phyloP scores from a whole-genome alignment of 2,329 filamentous ascomycete species.

The Rhinocladiella similis region DNA sequence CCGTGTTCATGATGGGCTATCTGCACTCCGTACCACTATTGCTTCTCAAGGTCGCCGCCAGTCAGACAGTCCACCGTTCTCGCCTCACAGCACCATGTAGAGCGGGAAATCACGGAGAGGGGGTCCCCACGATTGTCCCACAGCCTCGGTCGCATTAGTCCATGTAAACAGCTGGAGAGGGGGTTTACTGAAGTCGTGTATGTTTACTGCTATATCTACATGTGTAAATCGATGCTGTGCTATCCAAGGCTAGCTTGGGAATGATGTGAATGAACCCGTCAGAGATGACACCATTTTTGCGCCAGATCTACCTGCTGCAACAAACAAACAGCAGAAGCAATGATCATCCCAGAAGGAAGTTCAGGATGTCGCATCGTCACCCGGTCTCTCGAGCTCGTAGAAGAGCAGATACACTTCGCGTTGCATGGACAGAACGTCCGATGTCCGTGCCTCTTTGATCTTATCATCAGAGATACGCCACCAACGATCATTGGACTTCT shows the following conservation, averaged over 20 bases:
- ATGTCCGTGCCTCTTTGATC: slow-evolving; percentile 89
- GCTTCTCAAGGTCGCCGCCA: too few species aligned
- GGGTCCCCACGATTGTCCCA: neutral
- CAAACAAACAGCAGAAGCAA: neutral
- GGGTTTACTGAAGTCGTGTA: neutral
- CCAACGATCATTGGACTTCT: slow-evolving; percentile 73
- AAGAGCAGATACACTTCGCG: slow-evolving; percentile 95
- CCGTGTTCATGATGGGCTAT: too few species aligned
- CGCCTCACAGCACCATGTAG: too few species aligned
- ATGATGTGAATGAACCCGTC: neutral
- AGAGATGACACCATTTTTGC: neutral
- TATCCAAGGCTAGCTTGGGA: neutral
- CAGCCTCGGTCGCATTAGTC: slow-evolving; percentile 1
- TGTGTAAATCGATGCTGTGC: neutral
- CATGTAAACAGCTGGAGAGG: neutral
- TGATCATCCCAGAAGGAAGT: neutral
- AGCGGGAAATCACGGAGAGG: slow-evolving; percentile 3
- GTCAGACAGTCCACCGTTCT: too few species aligned
- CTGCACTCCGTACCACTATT: too few species aligned
- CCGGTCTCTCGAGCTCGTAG: slow-evolving; percentile 74
- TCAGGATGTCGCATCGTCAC: slow-evolving; percentile 25
- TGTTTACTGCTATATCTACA: neutral
- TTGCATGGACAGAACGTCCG: slow-evolving; percentile 89
- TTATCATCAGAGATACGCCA: slow-evolving; percentile 99
- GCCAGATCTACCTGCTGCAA: neutral